Conservation (phyloP, 2,329 filamentous ascomycete genomes). For the Sporothrix mexicana region DNA sequence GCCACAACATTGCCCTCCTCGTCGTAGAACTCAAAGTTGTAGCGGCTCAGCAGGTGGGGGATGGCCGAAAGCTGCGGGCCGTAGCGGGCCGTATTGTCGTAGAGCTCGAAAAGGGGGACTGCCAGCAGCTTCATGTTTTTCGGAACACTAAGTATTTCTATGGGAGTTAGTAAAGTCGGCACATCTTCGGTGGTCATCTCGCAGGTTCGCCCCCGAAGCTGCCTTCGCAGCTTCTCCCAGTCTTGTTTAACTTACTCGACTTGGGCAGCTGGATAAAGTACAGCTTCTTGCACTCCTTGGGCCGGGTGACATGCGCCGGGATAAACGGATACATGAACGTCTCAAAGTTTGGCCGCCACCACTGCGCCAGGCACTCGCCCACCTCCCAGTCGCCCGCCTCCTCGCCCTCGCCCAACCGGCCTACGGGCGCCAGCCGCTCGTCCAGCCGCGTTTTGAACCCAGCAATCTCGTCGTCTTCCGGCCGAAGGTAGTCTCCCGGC, state of each 20-base stretch:
- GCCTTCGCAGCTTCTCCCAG: neutral
- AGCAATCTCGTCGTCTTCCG: constrained; percentile 86
- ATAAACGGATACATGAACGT: constrained; percentile 99
- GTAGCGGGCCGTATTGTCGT: constrained; percentile 95
- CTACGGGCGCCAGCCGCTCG: constrained; percentile 91
- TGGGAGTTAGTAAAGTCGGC: neutral
- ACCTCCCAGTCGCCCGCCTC: constrained; percentile 90
- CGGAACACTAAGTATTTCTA: constrained; percentile 92
- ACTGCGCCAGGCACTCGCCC: constrained; percentile 92
- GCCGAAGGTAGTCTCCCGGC: constrained; percentile 90
- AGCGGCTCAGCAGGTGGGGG: constrained; percentile 89
- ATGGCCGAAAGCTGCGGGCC: constrained; percentile 96
- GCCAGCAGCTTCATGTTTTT: constrained; percentile 99
- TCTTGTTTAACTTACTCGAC: constrained; percentile 67
- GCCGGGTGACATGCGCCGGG: constrained; percentile 90
- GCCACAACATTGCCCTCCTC: constrained; percentile 88
- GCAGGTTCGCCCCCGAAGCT: neutral
- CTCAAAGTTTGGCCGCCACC: constrained; percentile 99
- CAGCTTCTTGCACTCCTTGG: constrained; percentile 99
- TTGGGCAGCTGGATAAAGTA: constrained; percentile 95
- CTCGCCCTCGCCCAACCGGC: constrained; percentile 81
- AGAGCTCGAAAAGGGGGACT: constrained; percentile 95
- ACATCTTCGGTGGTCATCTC: neutral
- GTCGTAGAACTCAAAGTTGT: constrained; percentile 97
- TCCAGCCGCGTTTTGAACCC: constrained; percentile 96